Conservation (phyloP, 306 rosid species). For the Pachyrhizus erosus region DNA sequence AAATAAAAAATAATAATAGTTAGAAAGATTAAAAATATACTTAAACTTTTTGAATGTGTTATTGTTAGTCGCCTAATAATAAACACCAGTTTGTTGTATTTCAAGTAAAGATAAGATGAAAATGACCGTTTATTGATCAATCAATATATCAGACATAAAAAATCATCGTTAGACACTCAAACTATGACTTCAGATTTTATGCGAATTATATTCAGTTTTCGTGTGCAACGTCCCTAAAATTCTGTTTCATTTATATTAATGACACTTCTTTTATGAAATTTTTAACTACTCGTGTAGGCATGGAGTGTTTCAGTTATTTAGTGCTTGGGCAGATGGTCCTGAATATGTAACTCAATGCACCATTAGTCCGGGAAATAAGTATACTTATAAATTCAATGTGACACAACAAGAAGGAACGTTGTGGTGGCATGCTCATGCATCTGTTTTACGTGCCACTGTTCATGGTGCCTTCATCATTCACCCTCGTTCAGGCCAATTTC, state of each 20-base stretch:
- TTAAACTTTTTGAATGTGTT: not conserved
- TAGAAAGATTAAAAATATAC: not conserved
- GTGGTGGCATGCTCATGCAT: constrained; percentile 77
- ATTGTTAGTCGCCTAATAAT: not conserved
- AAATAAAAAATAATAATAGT: not conserved
- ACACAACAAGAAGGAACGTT: constrained; percentile 72
- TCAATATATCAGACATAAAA: not conserved
- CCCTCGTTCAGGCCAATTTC: constrained; percentile 41
- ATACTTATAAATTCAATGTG: constrained; percentile 55
- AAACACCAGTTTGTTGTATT: not conserved
- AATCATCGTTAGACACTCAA: not conserved
- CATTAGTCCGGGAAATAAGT: constrained; percentile 44
- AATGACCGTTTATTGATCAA: not conserved
- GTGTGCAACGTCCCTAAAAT: not conserved
- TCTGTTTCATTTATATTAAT: not conserved
- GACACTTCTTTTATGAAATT: not conserved
- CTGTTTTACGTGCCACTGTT: constrained; percentile 65
- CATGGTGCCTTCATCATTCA: constrained; percentile 63
- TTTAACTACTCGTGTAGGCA: constrained; percentile 50
- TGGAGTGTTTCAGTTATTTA: constrained; percentile 57
- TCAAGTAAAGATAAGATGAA: not conserved
- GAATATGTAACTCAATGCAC: constrained; percentile 64
- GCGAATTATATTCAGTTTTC: not conserved
- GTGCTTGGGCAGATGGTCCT: constrained; percentile 74
- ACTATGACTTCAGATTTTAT: not conserved